Percentiles rank a stretch among this genome's conserved stretches.
These are phyloP conservation scores for Macrophomina pseudophaseolina DNA, from an alignment of 2,329 filamentous ascomycete species.

Conservation along the genomic window DNA sequence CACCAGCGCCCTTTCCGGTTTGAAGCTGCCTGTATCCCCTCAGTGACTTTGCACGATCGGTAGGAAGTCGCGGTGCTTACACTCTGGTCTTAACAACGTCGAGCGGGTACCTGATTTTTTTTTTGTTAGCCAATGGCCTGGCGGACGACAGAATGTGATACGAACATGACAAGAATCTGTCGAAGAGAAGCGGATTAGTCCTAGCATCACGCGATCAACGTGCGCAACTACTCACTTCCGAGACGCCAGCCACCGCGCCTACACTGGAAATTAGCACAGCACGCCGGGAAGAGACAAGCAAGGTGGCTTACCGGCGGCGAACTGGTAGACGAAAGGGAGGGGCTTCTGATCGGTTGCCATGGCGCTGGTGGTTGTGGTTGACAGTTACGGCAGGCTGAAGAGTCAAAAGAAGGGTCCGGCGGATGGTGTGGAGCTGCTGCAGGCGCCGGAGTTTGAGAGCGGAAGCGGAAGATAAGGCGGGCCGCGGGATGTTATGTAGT, in stretches of 20 bases:
- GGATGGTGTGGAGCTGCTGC: constrained; percentile 2
- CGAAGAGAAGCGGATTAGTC: constrained; percentile 36
- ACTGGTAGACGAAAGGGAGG: constrained; percentile 92
- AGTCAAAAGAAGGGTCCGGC: constrained; percentile 28
- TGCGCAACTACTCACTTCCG: constrained; percentile 71
- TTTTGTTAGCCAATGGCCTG: constrained; percentile 27
- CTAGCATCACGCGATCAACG: constrained; percentile 6
- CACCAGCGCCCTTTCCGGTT: constrained; percentile 72
- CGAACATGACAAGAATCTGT: constrained; percentile 87
- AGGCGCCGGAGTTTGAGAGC: constrained; percentile 6
- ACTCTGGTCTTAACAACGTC: constrained; percentile 98
- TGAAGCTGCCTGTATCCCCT: constrained; percentile 75
- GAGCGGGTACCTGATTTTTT: constrained; percentile 81
- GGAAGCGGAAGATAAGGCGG: constrained; percentile 24
- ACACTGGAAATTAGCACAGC: constrained; percentile 38
- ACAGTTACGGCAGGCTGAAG: constrained; percentile 25
- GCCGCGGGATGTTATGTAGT: neutral
- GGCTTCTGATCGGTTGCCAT: constrained; percentile 72
- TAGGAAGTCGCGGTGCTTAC: constrained; percentile 58
- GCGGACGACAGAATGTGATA: constrained; percentile 29
- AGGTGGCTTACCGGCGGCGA: constrained; percentile 75
- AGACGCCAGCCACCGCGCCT: constrained; percentile 96
- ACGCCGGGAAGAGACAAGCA: constrained; percentile 35
- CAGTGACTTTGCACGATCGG: constrained; percentile 27
- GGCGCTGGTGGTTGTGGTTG: constrained; percentile 31